Evolutionary conservation across 148 eudicot species (phyloP), one percentile per base, ranked within the genome.

Genomic region (Rhododendron williamsianum): DNA sequence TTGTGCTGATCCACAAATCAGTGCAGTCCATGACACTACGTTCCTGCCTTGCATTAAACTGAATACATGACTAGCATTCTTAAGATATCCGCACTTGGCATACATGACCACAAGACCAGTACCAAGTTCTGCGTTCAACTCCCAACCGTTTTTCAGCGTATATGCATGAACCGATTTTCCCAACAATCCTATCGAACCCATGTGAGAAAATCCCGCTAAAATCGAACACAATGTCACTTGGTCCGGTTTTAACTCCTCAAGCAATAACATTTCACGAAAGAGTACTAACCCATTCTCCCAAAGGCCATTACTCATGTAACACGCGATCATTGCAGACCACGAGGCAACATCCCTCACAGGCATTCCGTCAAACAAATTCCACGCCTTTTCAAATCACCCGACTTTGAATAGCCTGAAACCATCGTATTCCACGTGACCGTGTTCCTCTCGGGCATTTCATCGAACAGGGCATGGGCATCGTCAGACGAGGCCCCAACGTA

Each of bases 371-470:
- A 91, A 91, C 0, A 91, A 58, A 0, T 18, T 7, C 5, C 84
- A 38, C 6, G 91, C 93, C 27, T 69, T 81, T 9, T 78, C 76
- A 23, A 89, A n/a, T 88, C 51, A 0, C 88, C 90, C 18, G 18
- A 76, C 19, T 87, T 89, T 0, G 89, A 87, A 60, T 73, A 87
- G 3, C 88, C 88, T 1, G 83, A 85, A 63, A 91, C 88, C 93
- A 91, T 89, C 0, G 89, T 84, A 46, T 91, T 91, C 93, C 93
- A 91, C 6, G 91, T 89, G 85, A 91, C 91, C 0, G 84, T 81
- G 78, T 81, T 91, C 82, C 87, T 86, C 16, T 23, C 67, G 35
- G 91, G 91, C 89, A 91, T 89, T 90, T 88, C 89, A 27, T 91
- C 91, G 65, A 91, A 91, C 93, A 91, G 46, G 46, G 41, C 3